Evolutionary conservation across 805 yeast species (phyloP).

Genomic region (Brettanomyces sp.): DNA sequence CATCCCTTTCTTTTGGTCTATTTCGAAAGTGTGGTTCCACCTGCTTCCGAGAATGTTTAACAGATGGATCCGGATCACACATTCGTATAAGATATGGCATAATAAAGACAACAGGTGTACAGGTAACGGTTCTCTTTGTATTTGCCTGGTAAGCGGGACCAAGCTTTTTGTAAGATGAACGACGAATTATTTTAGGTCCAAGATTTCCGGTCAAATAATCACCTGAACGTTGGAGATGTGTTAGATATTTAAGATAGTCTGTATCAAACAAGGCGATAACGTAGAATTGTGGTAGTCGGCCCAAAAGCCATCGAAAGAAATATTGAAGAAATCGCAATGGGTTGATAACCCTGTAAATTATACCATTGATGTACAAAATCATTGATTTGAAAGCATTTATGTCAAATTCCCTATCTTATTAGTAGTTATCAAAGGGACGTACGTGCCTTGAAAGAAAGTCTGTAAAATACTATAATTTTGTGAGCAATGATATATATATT

Average conservation of each 20-base stretch:
- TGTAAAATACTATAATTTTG: too few relatives aligned
- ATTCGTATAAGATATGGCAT: not conserved
- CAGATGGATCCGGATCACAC: too few relatives aligned
- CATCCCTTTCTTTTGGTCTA: too few relatives aligned
- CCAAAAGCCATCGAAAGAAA: not conserved
- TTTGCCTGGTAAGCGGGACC: conserved; percentile 16
- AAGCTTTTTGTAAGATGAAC: conserved; percentile 4
- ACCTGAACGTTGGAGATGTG: conserved; percentile 10
- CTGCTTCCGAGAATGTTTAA: too few relatives aligned
- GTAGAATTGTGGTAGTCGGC: not conserved
- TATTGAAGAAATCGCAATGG: not conserved
- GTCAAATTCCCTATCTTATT: too few relatives aligned
- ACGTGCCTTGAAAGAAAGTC: too few relatives aligned
- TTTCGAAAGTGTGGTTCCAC: too few relatives aligned
- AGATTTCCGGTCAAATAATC: conserved; percentile 19
- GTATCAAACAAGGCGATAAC: conserved; percentile 1
- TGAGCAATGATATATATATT: too few relatives aligned
- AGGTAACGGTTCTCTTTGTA: conserved; percentile 3
- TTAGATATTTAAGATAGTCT: conserved; percentile 10
- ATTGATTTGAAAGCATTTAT: not conserved
- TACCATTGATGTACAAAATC: conserved; percentile 8
- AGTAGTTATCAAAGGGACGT: too few relatives aligned
- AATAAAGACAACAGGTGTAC: not conserved
- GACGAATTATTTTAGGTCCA: conserved; percentile 13
- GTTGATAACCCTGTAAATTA: not conserved